These are phyloP conservation scores for Cercospora sp. DNA, from an alignment of 2,329 filamentous ascomycete species.

Conservation along the genomic window DNA sequence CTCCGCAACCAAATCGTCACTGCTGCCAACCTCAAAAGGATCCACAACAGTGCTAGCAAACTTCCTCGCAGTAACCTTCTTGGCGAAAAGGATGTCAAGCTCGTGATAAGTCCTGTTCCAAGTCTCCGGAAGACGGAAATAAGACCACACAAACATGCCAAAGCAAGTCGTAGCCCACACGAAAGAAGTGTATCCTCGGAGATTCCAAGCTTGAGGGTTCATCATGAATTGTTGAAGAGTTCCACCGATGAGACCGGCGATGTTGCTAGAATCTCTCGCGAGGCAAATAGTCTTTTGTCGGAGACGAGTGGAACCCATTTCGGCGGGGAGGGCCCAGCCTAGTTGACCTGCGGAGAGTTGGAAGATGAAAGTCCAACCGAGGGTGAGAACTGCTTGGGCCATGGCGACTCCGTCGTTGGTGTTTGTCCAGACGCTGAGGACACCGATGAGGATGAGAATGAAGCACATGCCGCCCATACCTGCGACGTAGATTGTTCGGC, in stretches of 20 bases:
- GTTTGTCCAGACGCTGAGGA: conserved; percentile 25
- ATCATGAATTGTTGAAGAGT: conserved; percentile 30
- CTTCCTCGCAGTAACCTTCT: conserved; percentile 45
- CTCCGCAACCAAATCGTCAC: conserved; percentile 9
- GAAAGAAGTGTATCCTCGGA: conserved; percentile 32
- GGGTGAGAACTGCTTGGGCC: conserved; percentile 28
- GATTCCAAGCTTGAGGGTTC: conserved; percentile 32
- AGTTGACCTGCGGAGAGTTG: conserved; percentile 32
- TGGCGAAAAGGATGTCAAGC: conserved; percentile 58
- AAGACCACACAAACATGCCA: conserved; percentile 10
- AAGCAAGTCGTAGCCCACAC: conserved; percentile 44
- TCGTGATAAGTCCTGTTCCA: conserved; percentile 55
- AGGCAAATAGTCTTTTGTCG: conserved; percentile 35
- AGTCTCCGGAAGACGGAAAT: conserved; percentile 49
- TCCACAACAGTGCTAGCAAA: conserved; percentile 28
- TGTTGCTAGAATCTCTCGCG: conserved; percentile 30
- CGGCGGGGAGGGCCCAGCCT: conserved; percentile 32
- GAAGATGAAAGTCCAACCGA: conserved; percentile 29
- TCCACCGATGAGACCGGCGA: conserved; percentile 27
- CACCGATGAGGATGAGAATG: conserved; percentile 31
- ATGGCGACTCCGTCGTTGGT: conserved; percentile 23
- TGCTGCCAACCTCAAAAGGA: conserved; percentile 3
- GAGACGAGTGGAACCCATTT: conserved; percentile 33
- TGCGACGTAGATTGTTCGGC: conserved; percentile 39
- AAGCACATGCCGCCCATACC: conserved; percentile 28